Evolutionary conservation across 495 filamentous ascomycete species (phyloP), one percentile per base, ranked within the genome.

Genomic region (Hypoxylon fuscum): DNA sequence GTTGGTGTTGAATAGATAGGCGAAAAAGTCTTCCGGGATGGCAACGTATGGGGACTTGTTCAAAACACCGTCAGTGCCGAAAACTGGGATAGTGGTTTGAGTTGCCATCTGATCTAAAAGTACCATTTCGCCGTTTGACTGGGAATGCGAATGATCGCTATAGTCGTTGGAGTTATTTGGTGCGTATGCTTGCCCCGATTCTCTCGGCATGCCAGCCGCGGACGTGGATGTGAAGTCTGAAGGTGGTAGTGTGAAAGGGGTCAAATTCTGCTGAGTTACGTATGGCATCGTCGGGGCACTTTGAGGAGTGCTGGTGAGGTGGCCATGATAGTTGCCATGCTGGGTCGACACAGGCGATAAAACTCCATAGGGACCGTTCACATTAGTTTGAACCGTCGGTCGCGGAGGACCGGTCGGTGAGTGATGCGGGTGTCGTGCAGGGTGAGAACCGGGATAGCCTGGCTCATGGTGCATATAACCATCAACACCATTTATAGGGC

Each of bases 1-100:
- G 31, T 76, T 64, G 2, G 89, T 90, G 68, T 90, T 94, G 77
- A 98, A 96, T 18, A 97, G 78, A 82, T 90, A 97, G 14, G 90
- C 90, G 27, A 94, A 87, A 72, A 97, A 97, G 71, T 96, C 93
- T 66, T 96, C 94, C 6, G 91, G 88, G 78, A 96, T 91, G 14
- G 88, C 88, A 42, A 86, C 76, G 66, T 90, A 92, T 9, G 95
- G 93, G 4, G 93, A 97, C 44, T 93, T 88, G 60, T 88, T 91
- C 59, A 92, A 80, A 55, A 85, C 60, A 11, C 85, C 87, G 52
- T 97, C 92, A 27, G 82, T 86, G 11, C 90, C 91, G 74, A 96
- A 96, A 21, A 96, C 86, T 6, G 93, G 91, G 66, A 95, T 88
- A 8, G 88, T 86, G 67, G 86, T 89, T 29, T 83, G 79, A 59